Percentiles rank a stretch among this genome's conserved stretches.
phyloP scores from a whole-genome alignment of 345 rosid species.

The Hypericum perforatum region DNA sequence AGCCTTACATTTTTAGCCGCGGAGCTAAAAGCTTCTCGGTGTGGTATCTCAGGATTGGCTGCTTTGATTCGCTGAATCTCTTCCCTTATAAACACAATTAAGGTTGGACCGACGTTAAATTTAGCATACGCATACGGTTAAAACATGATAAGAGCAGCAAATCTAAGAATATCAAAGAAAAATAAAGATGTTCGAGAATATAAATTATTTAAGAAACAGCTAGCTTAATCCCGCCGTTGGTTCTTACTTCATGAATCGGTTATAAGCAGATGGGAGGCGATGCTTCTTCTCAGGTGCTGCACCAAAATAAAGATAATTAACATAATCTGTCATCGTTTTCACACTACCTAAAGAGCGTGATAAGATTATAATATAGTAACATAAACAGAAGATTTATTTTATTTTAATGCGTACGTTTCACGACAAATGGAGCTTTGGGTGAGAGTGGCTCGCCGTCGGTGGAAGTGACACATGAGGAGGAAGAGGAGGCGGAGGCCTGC shows the following conservation, averaged over 20 bases:
- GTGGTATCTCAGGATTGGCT: conserved; percentile 91
- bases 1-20: conserved; percentile 84
- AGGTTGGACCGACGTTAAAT: no score
- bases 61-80: conserved; percentile 98
- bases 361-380: no score
- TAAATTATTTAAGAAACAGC: background rate
- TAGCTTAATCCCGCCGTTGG: background rate
- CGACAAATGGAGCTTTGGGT: conserved; percentile 81
- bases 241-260: conserved; percentile 90
- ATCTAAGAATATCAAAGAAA: background rate
- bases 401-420: conserved; percentile 46
- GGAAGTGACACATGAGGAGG: conserved; percentile 27
- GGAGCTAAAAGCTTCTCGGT: conserved; percentile 92
- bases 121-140: no score
- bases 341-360: no score
- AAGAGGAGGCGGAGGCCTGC: conserved; percentile 60
- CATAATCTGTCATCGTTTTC: no score
- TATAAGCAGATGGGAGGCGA: conserved; percentile 97
- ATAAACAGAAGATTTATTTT: no score
- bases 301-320: background rate
- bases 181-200: background rate
- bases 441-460: conserved; percentile 66
- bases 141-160: background rate
- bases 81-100: conserved; percentile 40
- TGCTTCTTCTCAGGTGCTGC: conserved; percentile 99